Percentiles rank a stretch among this genome's conserved stretches.
These are phyloP conservation scores for Chlamydomonas sphaeroides DNA, from an alignment of 139 green algal species.

Conservation along the genomic window DNA sequence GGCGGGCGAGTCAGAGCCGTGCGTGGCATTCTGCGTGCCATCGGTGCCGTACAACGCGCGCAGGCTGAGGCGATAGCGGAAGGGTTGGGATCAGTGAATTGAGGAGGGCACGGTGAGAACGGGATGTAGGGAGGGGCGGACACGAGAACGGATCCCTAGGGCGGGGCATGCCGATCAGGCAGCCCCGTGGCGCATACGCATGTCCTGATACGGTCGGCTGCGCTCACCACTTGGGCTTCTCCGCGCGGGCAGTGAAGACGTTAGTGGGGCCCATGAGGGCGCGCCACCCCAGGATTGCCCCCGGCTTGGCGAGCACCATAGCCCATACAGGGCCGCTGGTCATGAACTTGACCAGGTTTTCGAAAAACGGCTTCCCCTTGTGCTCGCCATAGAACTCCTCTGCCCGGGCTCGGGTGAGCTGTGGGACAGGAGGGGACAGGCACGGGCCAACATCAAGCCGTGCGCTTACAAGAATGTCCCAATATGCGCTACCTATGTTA, in stretches of 20 bases:
- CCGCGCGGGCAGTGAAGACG: constrained; percentile 61
- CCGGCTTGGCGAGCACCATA: constrained; percentile 68
- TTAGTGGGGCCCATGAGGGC: constrained; percentile 85
- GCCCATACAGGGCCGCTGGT: constrained; percentile 79
- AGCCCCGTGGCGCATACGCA: too few species aligned
- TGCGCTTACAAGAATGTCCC: too few species aligned
- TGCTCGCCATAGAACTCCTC: constrained; percentile 90
- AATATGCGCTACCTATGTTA: too few species aligned
- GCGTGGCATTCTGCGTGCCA: constrained; percentile 79
- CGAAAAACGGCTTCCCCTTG: constrained; percentile 80
- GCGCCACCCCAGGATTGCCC: constrained; percentile 78
- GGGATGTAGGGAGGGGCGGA: neutral
- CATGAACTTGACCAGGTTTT: constrained; percentile 81
- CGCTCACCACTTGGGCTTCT: constrained; percentile 65
- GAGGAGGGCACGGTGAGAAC: neutral
- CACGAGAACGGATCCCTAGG: too few species aligned
- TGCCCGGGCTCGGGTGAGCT: constrained; percentile 66
- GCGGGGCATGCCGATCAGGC: too few species aligned
- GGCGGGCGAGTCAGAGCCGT: constrained; percentile 79
- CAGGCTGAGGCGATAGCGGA: constrained; percentile 64
- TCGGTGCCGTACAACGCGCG: constrained; percentile 83
- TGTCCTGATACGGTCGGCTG: too few species aligned
- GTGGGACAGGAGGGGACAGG: constrained; percentile 6
- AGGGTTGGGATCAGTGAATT: neutral
- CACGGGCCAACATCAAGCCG: too few species aligned